phyloP scores from a whole-genome alignment of 2,329 filamentous ascomycete species.

The Emmonsia crescens region DNA sequence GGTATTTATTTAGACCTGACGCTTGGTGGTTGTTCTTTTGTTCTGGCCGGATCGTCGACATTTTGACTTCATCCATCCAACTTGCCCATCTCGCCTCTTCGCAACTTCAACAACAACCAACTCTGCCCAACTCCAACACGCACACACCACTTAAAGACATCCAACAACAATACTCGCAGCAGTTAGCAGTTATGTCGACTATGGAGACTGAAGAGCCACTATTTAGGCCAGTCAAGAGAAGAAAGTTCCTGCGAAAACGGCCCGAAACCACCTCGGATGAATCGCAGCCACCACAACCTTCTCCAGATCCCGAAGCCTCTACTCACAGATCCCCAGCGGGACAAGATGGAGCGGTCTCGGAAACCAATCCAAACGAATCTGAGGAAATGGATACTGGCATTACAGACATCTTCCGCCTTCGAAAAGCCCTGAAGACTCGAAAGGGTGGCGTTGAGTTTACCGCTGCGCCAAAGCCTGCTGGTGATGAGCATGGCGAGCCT shows the following conservation, averaged over 20 bases:
- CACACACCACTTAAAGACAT: neutral
- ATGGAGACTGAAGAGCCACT: slow-evolving; percentile 22
- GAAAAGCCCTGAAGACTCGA: slow-evolving; percentile 28
- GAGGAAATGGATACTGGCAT: slow-evolving; percentile 14
- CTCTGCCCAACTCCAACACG: neutral
- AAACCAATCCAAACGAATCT: neutral
- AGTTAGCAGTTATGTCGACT: neutral
- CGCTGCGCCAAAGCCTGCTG: slow-evolving; percentile 19
- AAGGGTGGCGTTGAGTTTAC: slow-evolving; percentile 39
- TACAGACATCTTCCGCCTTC: slow-evolving; percentile 27
- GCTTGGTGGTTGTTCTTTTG: neutral
- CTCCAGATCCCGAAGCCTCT: neutral
- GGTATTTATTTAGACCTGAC: no score
- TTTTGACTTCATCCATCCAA: neutral
- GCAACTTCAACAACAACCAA: neutral
- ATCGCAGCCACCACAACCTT: neutral
- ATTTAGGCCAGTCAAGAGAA: slow-evolving; percentile 41
- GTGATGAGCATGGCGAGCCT: slow-evolving; percentile 10
- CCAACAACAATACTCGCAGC: neutral
- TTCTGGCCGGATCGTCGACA: neutral
- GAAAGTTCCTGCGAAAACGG: slow-evolving; percentile 41
- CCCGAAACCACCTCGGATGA: slow-evolving; percentile 14
- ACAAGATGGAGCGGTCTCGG: slow-evolving; percentile 2
- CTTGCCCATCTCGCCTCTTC: neutral
- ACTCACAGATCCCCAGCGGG: neutral